Evolutionary conservation across 805 yeast species (phyloP), one percentile per base, ranked within the genome.

Genomic region (Groenewaldozyma salmanticensis): DNA sequence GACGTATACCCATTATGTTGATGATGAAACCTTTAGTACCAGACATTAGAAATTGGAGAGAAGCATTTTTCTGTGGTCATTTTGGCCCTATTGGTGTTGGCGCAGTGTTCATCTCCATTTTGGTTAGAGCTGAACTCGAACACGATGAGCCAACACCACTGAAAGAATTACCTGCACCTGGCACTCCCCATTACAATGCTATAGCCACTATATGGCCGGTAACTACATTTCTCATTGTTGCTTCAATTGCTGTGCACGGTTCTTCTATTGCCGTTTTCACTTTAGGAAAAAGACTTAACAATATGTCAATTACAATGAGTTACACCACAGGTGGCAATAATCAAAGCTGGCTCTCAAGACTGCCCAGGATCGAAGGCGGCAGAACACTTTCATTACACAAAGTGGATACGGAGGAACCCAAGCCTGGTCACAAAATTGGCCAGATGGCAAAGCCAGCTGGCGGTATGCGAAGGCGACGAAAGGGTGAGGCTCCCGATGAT

Each of bases 11-110:
- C 0, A 88, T 85, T 1, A 83, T 87, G 33, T 53, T 87, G 37
- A 70, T 75, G 0, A 62, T 83, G 38, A 82, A 82, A 53, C 87
- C 90, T 0, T 57, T 86, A 19, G 80, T 85, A 1, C 95, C 96
- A 0, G 96, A 87, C 57, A 74, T 87, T 31, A 79, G 85, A 52
- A 74, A 85, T 7, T 87, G 96, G 95, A 75, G 95, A 59, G 96
- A 87, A 59, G 96, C 96, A 0, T 58, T 87, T 2, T 88, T 88
- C 60, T 85, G 94, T 59, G 96, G 96, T 17, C 95, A 87, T 63
- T 87, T 88, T 60, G 96, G 96, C 15, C 96, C 96, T 1, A 84
- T 88, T 55, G 96, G 96, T 37, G 96, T 87, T 18, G 95, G 96
- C 43, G 95, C 95, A 1, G 69, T 87, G 5, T 86, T 83, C 60